Conservation (phyloP, 2,329 filamentous ascomycete genomes). For the Pseudogymnoascus sp. region DNA sequence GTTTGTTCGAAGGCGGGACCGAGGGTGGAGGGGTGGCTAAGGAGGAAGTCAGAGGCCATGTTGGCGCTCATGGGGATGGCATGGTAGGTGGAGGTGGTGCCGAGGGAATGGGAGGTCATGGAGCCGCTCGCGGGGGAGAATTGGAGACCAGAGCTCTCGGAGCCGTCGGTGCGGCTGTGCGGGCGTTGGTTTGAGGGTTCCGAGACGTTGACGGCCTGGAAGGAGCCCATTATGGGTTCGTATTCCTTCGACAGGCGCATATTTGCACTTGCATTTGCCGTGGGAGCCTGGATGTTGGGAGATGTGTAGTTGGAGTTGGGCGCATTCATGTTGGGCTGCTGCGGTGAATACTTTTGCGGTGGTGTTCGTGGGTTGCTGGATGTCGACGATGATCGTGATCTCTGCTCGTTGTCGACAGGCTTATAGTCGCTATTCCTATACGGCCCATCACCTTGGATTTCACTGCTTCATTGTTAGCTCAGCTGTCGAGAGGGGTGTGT, state of each 20-base stretch:
- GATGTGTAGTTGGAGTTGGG: neutral
- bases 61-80: neutral
- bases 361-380: neutral
- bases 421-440: constrained; percentile 30
- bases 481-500: neutral
- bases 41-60: neutral
- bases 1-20: neutral
- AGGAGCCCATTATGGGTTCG: constrained; percentile 17
- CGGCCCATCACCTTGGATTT: constrained; percentile 30
- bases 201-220: constrained; percentile 20
- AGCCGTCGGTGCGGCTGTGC: neutral
- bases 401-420: constrained; percentile 32
- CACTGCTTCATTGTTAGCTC: constrained; percentile 28
- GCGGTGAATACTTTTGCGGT: neutral
- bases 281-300: neutral
- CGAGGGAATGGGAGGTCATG: neutral
- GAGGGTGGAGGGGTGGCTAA: neutral
- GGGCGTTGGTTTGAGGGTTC: neutral
- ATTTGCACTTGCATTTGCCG: neutral
- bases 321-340: neutral
- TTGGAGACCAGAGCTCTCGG: neutral
- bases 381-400: constrained; percentile 19
- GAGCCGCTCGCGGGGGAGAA: neutral
- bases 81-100: neutral
- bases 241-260: neutral